phyloP scores from a whole-genome alignment of 2,329 filamentous ascomycete species.

The Cladosporium sphaerospermum region DNA sequence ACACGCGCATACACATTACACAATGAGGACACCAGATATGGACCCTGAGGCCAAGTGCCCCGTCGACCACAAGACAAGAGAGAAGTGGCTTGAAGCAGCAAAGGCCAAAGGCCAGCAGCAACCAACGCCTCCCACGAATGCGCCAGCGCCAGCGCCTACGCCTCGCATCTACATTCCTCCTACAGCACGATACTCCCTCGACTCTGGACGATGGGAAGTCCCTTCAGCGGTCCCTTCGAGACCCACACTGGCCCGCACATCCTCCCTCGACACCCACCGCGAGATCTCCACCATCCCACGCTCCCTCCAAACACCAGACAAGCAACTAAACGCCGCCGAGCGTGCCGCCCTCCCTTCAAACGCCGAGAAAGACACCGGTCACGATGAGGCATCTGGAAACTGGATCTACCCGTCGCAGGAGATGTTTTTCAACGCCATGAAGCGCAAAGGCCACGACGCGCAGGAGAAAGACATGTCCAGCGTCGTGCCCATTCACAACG shows the following conservation, averaged over 20 bases:
- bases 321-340: constrained; percentile 33
- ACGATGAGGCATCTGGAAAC: constrained; percentile 66
- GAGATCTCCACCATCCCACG: constrained; percentile 70
- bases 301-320: constrained; percentile 32
- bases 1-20: neutral
- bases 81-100: constrained; percentile 75
- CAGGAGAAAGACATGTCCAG: constrained; percentile 73
- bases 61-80: constrained; percentile 82
- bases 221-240: constrained; percentile 26
- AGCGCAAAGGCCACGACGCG: constrained; percentile 76
- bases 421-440: constrained; percentile 97
- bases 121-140: constrained; percentile 17
- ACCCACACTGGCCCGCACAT: constrained; percentile 21
- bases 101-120: constrained; percentile 35
- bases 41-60: constrained; percentile 55
- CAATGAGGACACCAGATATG: constrained; percentile 26
- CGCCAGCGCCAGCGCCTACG: constrained; percentile 13
- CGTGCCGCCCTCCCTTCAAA: constrained; percentile 52
- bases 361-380: constrained; percentile 69
- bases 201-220: constrained; percentile 28
- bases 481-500: constrained; percentile 95
- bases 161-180: constrained; percentile 15
- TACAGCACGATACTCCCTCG: constrained; percentile 25
- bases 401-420: constrained; percentile 97
- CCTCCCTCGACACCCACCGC: constrained; percentile 57